Evolutionary conservation across 176 grass and related monocot genomes (phyloP).

Genomic region (Leersia perrieri): DNA sequence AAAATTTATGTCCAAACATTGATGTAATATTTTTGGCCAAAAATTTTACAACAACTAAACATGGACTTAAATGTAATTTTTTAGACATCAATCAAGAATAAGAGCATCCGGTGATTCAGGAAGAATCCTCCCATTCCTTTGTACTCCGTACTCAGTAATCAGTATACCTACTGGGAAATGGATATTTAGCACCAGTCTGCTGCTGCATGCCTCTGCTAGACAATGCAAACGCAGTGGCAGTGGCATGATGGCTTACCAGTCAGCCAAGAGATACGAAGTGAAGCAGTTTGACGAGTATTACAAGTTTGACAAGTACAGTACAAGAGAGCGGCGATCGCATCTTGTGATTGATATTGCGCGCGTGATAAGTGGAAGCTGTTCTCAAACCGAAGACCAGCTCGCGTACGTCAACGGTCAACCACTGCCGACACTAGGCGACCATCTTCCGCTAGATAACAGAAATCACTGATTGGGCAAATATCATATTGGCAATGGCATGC

Average conservation of each 20-base stretch:
- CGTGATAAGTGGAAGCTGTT: neutral
- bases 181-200: no score
- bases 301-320: neutral
- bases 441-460: neutral
- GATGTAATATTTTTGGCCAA: no score
- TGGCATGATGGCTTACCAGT: no score
- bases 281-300: no score
- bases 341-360: neutral
- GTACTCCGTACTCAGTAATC: no score
- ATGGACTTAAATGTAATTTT: no score
- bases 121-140: neutral
- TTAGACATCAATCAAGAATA: neutral
- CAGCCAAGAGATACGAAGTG: neutral
- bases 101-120: neutral
- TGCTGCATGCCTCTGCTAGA: neutral
- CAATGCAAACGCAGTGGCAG: neutral
- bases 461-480: conserved; percentile 3
- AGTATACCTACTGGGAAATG: neutral
- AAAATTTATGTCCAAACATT: no score
- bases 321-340: neutral
- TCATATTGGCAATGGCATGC: conserved; percentile 8
- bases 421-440: conserved; percentile 9
- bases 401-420: conserved; percentile 25
- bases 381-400: conserved; percentile 12
- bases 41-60: no score